A percentile compares a stretch with the other conserved stretches of the same genome.
phyloP scores from a whole-genome alignment of 768 basidiomycete genomes.

The Mycena metata region DNA sequence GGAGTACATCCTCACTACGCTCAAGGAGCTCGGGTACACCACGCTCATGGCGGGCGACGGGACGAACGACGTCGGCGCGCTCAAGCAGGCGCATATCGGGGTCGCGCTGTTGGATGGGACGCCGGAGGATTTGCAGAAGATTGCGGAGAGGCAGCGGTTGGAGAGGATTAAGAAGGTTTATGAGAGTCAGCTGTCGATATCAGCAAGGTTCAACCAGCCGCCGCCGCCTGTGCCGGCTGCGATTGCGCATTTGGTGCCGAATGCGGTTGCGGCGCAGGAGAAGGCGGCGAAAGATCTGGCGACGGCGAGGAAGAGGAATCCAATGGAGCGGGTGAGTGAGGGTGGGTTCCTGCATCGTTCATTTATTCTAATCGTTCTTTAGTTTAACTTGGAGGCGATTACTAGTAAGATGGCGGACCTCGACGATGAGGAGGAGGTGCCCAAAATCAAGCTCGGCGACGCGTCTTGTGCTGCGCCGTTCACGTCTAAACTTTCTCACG shows the following conservation, averaged over 20 bases:
- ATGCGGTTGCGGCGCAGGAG: conserved; percentile 91
- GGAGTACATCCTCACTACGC: conserved; percentile 92
- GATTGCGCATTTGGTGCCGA: conserved; percentile 89
- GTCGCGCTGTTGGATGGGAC: conserved; percentile 94
- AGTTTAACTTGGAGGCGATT: conserved; percentile 86
- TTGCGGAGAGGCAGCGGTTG: conserved; percentile 90
- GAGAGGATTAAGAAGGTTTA: conserved; percentile 98
- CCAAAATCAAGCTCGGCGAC: conserved; percentile 99
- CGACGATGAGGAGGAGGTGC: conserved; percentile 95
- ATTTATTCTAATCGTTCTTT: conserved; percentile 45
- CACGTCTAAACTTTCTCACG: conserved; percentile 98
- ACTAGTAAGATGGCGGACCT: conserved; percentile 91
- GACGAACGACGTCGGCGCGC: conserved; percentile 98
- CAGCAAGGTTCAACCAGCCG: conserved; percentile 89
- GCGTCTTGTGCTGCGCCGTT: conserved; percentile 99
- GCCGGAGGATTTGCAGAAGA: conserved; percentile 90
- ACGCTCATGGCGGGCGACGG: conserved; percentile 99
- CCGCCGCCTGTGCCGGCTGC: conserved; percentile 94
- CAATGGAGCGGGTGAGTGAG: conserved; percentile 85
- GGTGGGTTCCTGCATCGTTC: conserved; percentile 42
- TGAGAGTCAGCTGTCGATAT: conserved; percentile 93
- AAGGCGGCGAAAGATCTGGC: conserved; percentile 77
- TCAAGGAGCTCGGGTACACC: conserved; percentile 89
- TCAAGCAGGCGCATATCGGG: conserved; percentile 98
- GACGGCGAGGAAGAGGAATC: conserved; percentile 82